These are phyloP conservation scores for Bacidia rubella DNA, from an alignment of 495 filamentous ascomycete species.

Conservation along the genomic window DNA sequence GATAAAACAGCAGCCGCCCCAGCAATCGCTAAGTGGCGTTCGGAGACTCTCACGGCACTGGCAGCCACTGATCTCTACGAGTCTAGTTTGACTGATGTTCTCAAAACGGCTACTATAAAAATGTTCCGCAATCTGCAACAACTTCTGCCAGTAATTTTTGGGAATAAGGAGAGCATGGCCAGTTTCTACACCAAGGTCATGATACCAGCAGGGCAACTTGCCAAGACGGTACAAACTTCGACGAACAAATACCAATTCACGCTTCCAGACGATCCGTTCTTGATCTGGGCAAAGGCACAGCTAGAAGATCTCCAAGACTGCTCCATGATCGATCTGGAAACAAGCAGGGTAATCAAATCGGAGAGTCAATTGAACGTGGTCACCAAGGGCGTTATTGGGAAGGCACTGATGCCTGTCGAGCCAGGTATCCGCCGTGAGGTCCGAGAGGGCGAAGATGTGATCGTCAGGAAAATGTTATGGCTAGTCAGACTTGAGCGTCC, in stretches of 20 bases:
- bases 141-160: not conserved
- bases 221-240: conserved; percentile 8
- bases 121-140: not conserved
- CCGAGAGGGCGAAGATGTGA: too few species aligned
- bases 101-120: not conserved
- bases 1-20: not conserved
- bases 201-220: conserved; percentile 5
- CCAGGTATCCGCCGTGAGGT: too few species aligned
- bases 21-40: conserved; percentile 10
- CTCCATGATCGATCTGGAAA: too few species aligned
- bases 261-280: not conserved
- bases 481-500: too few species aligned
- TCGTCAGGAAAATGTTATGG: too few species aligned
- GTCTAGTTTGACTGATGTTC: not conserved
- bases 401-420: too few species aligned
- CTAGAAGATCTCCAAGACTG: too few species aligned
- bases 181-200: conserved; percentile 3
- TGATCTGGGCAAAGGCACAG: not conserved
- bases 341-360: too few species aligned
- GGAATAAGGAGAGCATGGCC: not conserved
- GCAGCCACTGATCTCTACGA: not conserved
- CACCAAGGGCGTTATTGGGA: too few species aligned
- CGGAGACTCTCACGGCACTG: conserved; percentile 14
- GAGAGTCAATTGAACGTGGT: too few species aligned
- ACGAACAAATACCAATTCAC: too few species aligned